phyloP scores from a whole-genome alignment of 192 early-diverging fungal species.

The Chytriomyces confervae region DNA sequence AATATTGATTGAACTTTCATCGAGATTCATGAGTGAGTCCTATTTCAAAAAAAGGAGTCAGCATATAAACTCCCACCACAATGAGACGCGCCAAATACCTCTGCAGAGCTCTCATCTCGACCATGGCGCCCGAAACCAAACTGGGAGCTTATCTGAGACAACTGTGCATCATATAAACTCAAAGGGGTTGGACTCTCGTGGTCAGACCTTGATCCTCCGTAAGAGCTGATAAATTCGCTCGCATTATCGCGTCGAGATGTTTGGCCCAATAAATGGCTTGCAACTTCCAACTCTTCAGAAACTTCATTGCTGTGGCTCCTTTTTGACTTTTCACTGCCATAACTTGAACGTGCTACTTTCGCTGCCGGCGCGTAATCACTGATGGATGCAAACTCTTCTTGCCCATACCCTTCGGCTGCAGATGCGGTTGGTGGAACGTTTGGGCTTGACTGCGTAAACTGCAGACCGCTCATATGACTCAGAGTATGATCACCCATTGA shows the following conservation, averaged over 20 bases:
- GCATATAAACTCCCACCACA: neutral
- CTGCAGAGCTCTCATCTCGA: too few relatives aligned
- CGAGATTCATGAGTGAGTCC: neutral
- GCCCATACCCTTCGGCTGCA: neutral
- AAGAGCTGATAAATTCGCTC: neutral
- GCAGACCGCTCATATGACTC: too few relatives aligned
- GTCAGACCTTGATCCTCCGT: neutral
- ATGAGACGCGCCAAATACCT: neutral
- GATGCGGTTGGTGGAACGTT: neutral
- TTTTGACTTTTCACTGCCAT: neutral
- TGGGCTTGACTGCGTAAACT: too few relatives aligned
- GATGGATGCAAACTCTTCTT: slow-evolving; percentile 2
- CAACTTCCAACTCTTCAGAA: too few relatives aligned
- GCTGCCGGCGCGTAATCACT: neutral
- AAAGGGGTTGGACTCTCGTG: too few relatives aligned
- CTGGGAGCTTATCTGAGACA: too few relatives aligned
- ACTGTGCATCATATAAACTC: too few relatives aligned
- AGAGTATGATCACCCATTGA: too few relatives aligned
- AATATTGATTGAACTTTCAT: slow-evolving; percentile 15
- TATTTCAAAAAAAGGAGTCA: neutral
- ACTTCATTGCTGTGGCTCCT: neutral
- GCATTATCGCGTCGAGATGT: neutral
- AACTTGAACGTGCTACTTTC: too few relatives aligned
- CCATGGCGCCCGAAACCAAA: too few relatives aligned
- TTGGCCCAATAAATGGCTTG: too few relatives aligned